A percentile compares a stretch with the other conserved stretches of the same genome.
Evolutionary conservation across 208 protist genomes (phyloP).

Genomic region (Leishmania amazonensis): DNA sequence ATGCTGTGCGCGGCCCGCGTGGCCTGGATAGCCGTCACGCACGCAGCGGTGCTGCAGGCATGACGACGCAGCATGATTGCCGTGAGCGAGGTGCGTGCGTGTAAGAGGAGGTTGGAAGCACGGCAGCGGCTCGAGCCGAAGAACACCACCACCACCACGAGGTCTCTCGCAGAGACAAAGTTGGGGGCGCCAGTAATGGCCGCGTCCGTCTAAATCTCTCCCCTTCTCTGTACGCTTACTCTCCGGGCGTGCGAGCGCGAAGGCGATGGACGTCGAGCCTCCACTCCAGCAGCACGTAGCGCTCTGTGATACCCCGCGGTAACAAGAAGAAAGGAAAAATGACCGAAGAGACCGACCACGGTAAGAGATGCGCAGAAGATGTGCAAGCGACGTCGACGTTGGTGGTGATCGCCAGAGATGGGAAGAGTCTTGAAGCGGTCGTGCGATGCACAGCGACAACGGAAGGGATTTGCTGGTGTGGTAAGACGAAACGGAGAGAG

Average conservation of each 20-base stretch:
- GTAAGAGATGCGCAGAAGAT: no score
- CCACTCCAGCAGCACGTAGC: background rate
- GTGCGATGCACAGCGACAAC: no score
- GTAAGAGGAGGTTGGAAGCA: background rate
- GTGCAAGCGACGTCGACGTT: no score
- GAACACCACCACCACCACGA: background rate
- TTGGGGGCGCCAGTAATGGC: background rate
- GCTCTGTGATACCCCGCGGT: no score
- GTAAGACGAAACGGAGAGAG: background rate
- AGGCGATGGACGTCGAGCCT: no score
- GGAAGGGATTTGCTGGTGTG: background rate
- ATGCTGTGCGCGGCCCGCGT: slow-evolving; percentile 53
- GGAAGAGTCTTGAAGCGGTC: no score
- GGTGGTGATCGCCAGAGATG: no score
- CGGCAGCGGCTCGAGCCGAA: background rate
- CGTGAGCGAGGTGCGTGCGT: background rate
- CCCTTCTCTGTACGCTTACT: background rate
- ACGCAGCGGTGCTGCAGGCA: slow-evolving; percentile 12
- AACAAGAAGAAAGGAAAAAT: no score
- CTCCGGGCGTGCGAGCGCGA: background rate
- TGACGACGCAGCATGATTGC: slow-evolving; percentile 29
- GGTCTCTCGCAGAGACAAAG: background rate
- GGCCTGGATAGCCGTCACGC: slow-evolving; percentile 9
- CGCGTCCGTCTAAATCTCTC: background rate
- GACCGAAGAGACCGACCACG: no score